Evolutionary conservation across 2,329 filamentous ascomycete genomes (phyloP).

Genomic region (Thermomyces lanuginosus): DNA sequence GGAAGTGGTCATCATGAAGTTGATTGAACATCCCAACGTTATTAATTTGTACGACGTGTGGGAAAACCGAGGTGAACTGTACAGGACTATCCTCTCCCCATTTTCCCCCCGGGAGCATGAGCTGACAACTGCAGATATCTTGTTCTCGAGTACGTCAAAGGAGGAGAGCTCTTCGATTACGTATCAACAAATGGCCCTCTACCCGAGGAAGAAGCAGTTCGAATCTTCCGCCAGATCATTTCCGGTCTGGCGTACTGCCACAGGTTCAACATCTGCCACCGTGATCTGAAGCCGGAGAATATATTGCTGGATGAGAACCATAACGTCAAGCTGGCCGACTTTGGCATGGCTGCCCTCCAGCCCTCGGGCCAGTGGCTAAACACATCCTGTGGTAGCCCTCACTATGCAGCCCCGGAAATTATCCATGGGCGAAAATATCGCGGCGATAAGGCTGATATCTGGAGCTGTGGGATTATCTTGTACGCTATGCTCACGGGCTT

Average conservation of each 20-base stretch:
- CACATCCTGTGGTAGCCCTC: slow-evolving; percentile 88
- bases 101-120: background rate
- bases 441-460: slow-evolving; percentile 77
- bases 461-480: slow-evolving; percentile 82
- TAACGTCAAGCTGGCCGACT: slow-evolving; percentile 87
- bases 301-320: slow-evolving; percentile 65
- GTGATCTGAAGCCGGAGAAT: slow-evolving; percentile 93
- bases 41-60: slow-evolving; percentile 92
- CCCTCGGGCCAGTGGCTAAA: slow-evolving; percentile 60
- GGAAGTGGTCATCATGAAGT: slow-evolving; percentile 92
- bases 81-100: no score
- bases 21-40: slow-evolving; percentile 88
- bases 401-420: slow-evolving; percentile 90
- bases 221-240: slow-evolving; percentile 83
- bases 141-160: slow-evolving; percentile 80
- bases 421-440: slow-evolving; percentile 62
- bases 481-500: slow-evolving; percentile 73
- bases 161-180: slow-evolving; percentile 72
- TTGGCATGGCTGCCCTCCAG: slow-evolving; percentile 92
- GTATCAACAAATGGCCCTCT: slow-evolving; percentile 61
- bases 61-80: slow-evolving; percentile 94
- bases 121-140: slow-evolving; percentile 49
- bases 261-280: slow-evolving; percentile 85
- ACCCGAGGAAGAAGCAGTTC: slow-evolving; percentile 62
- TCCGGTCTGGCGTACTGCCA: slow-evolving; percentile 86